A percentile compares a stretch with the other conserved stretches of the same genome.
phyloP scores from a whole-genome alignment of 805 yeast species.

The Candida schatavii region DNA sequence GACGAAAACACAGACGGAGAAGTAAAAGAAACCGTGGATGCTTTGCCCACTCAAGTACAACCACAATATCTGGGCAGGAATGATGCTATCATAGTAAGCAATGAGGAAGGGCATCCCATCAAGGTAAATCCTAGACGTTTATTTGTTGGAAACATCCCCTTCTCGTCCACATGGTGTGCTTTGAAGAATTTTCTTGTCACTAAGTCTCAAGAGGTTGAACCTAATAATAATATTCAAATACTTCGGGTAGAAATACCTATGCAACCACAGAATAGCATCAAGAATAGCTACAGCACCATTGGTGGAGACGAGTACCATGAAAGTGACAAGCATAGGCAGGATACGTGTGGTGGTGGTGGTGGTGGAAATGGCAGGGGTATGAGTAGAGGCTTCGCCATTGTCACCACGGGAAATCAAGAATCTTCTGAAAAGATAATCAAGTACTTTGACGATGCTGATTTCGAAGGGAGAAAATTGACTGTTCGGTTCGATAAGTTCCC shows the following conservation, averaged over 20 bases:
- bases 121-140: constrained; percentile 43
- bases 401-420: constrained; percentile 43
- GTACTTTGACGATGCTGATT: constrained; percentile 48
- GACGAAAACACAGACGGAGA: background rate
- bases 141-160: constrained; percentile 59
- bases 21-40: background rate
- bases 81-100: constrained; percentile 13
- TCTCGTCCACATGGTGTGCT: constrained; percentile 35
- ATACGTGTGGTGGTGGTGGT: background rate
- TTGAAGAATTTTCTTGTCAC: constrained; percentile 27
- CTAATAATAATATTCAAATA: constrained; percentile 24
- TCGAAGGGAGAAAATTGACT: constrained; percentile 58
- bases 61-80: background rate
- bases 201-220: constrained; percentile 24
- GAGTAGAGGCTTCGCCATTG: constrained; percentile 65
- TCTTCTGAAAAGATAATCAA: constrained; percentile 50
- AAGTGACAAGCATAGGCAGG: background rate
- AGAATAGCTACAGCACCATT: background rate
- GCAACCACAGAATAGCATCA: constrained; percentile 17
- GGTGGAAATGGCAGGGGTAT: constrained; percentile 3
- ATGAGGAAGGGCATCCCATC: constrained; percentile 24
- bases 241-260: constrained; percentile 41
- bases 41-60: background rate
- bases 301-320: background rate
- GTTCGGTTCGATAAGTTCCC: constrained; percentile 61